phyloP scores from a whole-genome alignment of 2,329 filamentous ascomycete genomes.

The Phialophora tarda region DNA sequence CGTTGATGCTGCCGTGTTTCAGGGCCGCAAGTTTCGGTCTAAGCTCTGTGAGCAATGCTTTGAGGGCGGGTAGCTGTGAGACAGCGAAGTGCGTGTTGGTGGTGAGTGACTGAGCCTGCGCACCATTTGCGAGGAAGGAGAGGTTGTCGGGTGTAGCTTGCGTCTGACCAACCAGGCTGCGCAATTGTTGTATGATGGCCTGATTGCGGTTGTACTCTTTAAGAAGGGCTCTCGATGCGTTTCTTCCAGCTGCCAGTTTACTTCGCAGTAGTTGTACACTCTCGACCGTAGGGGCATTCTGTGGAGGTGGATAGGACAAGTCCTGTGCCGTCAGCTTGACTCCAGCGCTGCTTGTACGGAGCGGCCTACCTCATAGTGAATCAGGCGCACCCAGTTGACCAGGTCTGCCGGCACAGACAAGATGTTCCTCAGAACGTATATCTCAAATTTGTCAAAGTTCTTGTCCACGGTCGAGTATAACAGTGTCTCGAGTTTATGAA shows the following conservation, averaged over 20 bases:
- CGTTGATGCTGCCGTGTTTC: slow-evolving; percentile 39
- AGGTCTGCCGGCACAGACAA: slow-evolving; percentile 74
- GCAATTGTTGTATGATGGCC: slow-evolving; percentile 69
- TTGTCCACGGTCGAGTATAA: slow-evolving; percentile 81
- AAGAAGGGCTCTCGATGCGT: slow-evolving; percentile 71
- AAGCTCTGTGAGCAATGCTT: slow-evolving; percentile 70
- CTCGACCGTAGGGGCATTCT: slow-evolving; percentile 64
- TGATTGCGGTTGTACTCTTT: slow-evolving; percentile 75
- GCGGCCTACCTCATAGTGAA: slow-evolving; percentile 75
- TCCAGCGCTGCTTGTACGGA: background rate
- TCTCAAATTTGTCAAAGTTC: slow-evolving; percentile 84
- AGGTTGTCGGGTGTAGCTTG: slow-evolving; percentile 48
- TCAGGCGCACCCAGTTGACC: slow-evolving; percentile 76
- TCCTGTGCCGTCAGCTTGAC: slow-evolving; percentile 28
- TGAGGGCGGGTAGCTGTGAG: slow-evolving; percentile 80
- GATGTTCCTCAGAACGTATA: slow-evolving; percentile 88
- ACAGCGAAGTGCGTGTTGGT: slow-evolving; percentile 71
- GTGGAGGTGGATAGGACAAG: slow-evolving; percentile 41
- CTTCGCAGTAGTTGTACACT: slow-evolving; percentile 73
- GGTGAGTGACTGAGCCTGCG: slow-evolving; percentile 53
- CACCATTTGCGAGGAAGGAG: slow-evolving; percentile 62
- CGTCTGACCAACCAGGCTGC: slow-evolving; percentile 55
- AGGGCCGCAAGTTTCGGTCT: slow-evolving; percentile 65
- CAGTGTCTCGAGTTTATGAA: slow-evolving; percentile 82
- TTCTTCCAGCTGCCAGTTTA: slow-evolving; percentile 77